A percentile compares a stretch with the other conserved stretches of the same genome.
These are phyloP conservation scores for Botryosphaeria dothidea DNA, from an alignment of 2,329 filamentous ascomycete species.

Conservation along the genomic window DNA sequence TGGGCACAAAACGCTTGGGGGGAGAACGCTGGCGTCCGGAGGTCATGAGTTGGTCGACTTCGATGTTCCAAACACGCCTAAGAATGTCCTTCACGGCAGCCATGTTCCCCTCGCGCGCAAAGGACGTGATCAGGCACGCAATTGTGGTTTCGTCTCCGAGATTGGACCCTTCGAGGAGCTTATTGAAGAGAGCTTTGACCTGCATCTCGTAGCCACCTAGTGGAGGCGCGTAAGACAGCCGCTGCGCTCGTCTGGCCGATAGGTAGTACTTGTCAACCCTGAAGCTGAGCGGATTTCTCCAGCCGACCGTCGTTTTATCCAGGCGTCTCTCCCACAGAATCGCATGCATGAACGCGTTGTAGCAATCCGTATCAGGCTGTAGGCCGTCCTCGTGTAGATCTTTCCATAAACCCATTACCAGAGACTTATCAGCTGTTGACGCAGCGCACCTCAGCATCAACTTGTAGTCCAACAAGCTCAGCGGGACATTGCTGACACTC, in stretches of 20 bases:
- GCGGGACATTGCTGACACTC: constrained; percentile 31
- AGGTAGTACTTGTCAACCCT: neutral
- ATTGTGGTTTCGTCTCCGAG: constrained; percentile 55
- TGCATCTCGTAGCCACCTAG: constrained; percentile 30
- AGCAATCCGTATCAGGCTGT: constrained; percentile 52
- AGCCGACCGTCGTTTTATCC: neutral
- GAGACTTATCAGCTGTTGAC: constrained; percentile 45
- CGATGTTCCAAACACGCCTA: constrained; percentile 56
- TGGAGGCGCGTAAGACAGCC: constrained; percentile 27
- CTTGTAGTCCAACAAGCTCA: constrained; percentile 52
- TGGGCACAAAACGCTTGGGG: constrained; percentile 43
- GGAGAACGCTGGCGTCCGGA: constrained; percentile 28
- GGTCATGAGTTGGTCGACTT: constrained; percentile 45
- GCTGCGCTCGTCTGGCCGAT: neutral
- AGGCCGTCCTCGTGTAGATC: constrained; percentile 42
- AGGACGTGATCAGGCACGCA: constrained; percentile 54
- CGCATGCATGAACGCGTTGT: constrained; percentile 56
- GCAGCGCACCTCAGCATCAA: constrained; percentile 55
- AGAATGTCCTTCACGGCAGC: constrained; percentile 50
- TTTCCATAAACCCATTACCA: constrained; percentile 51
- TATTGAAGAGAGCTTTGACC: constrained; percentile 43
- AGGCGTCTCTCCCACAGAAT: constrained; percentile 42
- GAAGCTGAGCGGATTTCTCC: neutral
- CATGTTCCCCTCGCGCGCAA: constrained; percentile 54
- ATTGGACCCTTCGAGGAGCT: constrained; percentile 49